Evolutionary conservation across 139 green algal genomes (phyloP).

Genomic region (Asterochloris erici): DNA sequence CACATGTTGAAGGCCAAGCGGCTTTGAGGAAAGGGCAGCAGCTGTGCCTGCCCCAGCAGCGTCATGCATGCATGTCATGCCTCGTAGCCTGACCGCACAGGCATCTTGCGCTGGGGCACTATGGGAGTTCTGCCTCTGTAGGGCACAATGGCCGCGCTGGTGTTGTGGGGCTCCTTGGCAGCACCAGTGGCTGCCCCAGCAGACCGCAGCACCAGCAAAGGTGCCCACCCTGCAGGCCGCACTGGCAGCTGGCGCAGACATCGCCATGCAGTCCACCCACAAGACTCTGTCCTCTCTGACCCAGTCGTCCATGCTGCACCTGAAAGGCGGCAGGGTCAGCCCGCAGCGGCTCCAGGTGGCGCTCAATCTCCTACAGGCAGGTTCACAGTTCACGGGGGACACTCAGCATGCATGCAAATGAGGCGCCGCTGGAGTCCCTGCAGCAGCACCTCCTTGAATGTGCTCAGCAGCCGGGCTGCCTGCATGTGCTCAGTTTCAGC

Average conservation of each 20-base stretch:
- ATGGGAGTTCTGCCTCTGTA: not conserved
- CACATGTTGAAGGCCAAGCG: no score
- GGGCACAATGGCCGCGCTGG: not conserved
- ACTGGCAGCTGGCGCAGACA: conserved; percentile 62
- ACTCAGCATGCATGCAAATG: no score
- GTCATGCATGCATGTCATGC: not conserved
- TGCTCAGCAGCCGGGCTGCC: no score
- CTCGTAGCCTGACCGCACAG: not conserved
- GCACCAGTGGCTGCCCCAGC: not conserved
- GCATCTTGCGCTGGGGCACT: not conserved
- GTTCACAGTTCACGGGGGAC: not conserved
- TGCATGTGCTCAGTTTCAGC: no score
- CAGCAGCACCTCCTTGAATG: no score
- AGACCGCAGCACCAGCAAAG: conserved; percentile 11
- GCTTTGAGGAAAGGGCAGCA: no score
- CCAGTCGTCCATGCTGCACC: conserved; percentile 93
- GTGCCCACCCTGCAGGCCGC: not conserved
- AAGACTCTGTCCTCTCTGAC: conserved; percentile 85
- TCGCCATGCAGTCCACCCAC: conserved; percentile 92
- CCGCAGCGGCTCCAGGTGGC: conserved; percentile 15
- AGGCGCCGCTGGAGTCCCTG: no score
- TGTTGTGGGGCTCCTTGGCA: not conserved
- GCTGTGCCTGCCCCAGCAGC: no score
- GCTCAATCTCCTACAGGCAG: conserved; percentile 53
- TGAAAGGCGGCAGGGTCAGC: conserved; percentile 16